Evolutionary conservation across 768 basidiomycete species (phyloP).

Genomic region (Stropharia rugosoannulata): DNA sequence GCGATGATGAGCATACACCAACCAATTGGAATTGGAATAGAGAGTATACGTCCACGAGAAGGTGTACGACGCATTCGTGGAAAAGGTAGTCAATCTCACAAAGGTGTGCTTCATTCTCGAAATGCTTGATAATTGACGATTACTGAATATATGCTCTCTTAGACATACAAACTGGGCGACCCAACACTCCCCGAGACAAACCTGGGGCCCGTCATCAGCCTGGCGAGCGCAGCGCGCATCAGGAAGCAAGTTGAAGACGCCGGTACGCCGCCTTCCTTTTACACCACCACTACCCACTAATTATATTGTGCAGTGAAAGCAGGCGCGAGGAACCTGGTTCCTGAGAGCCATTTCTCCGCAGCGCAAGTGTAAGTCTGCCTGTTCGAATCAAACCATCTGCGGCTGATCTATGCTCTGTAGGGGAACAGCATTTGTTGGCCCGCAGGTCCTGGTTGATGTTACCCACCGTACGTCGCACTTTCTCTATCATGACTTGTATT

Average conservation of each 20-base stretch:
- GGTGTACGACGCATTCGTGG: conserved; percentile 78
- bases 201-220: conserved; percentile 90
- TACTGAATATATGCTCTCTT: background rate
- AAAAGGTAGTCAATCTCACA: conserved; percentile 66
- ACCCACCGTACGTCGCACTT: conserved; percentile 67
- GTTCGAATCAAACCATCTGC: too few relatives aligned
- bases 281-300: too few relatives aligned
- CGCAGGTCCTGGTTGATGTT: conserved; percentile 88
- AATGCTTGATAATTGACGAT: background rate
- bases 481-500: background rate
- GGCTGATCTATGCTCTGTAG: conserved; percentile 29
- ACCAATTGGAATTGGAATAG: conserved; percentile 34
- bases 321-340: conserved; percentile 44
- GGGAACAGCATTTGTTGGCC: conserved; percentile 85
- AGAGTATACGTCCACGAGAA: conserved; percentile 92
- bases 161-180: conserved; percentile 87
- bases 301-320: too few relatives aligned
- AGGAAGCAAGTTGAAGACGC: conserved; percentile 87
- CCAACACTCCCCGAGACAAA: conserved; percentile 73
- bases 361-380: conserved; percentile 58
- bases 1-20: background rate
- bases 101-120: conserved; percentile 45
- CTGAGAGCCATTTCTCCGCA: conserved; percentile 61
- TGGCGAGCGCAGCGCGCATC: conserved; percentile 83
- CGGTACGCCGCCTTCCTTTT: conserved; percentile 36